phyloP scores from a whole-genome alignment of 2,329 filamentous ascomycete species.

The Colletotrichum caudatum region DNA sequence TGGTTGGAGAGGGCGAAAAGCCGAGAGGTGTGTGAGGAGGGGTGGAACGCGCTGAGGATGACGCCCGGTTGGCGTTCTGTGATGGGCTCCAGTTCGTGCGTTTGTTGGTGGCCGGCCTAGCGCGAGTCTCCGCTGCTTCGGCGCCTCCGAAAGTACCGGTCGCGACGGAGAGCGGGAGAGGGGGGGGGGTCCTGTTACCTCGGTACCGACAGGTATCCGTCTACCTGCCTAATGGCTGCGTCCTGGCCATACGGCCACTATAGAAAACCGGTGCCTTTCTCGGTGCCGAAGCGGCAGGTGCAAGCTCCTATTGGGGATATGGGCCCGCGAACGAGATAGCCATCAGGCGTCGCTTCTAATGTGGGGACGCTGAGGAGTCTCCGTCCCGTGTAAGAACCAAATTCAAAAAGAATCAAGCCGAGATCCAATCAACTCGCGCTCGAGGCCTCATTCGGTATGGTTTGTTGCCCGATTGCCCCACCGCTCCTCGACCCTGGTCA shows the following conservation, averaged over 20 bases:
- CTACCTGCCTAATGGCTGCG: not conserved
- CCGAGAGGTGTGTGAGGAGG: not conserved
- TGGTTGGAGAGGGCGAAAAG: not conserved
- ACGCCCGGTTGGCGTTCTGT: not conserved
- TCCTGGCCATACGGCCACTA: not conserved
- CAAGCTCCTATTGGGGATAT: not conserved
- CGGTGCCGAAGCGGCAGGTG: conserved; percentile 33
- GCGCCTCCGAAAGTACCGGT: conserved; percentile 32
- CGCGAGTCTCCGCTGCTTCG: conserved; percentile 37
- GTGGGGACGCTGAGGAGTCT: not conserved
- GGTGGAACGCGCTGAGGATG: not conserved
- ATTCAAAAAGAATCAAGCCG: not conserved
- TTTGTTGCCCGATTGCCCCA: not conserved
- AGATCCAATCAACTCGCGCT: conserved; percentile 27
- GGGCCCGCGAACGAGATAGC: conserved; percentile 8
- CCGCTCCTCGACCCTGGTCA: not conserved
- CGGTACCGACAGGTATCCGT: no score
- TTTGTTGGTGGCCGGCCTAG: conserved; percentile 23
- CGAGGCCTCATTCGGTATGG: conserved; percentile 2
- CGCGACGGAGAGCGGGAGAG: not conserved
- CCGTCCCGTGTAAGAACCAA: not conserved
- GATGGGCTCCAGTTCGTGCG: conserved; percentile 1
- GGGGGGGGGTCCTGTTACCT: no score
- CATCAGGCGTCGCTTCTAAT: conserved; percentile 11
- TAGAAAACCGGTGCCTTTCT: not conserved